Base-by-base conservation (phyloP, 768 basidiomycete species). In the Termitomyces eurrhizus region DNA sequence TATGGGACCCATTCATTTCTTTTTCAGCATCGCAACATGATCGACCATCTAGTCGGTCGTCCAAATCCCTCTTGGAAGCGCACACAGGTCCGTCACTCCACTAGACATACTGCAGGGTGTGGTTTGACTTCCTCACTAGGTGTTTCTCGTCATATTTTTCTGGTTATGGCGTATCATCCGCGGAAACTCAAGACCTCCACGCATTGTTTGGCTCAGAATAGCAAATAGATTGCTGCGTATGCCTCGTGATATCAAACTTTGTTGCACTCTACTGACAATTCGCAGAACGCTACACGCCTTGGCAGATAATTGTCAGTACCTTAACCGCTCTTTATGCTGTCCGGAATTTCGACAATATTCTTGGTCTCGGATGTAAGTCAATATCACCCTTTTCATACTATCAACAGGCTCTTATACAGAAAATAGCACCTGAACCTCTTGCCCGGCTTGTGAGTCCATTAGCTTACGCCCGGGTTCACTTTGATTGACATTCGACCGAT, bases 11-110 rank as follows among this genome's bases (percentile, higher is more conserved):
- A 54, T 51, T 56, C 57, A 29, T 48, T 60, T 62, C 57, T 46
- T 39, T 39, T 14, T 41, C 52, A 8, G 16, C 51, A 56, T 24
- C 37, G 26, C 54, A 71, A 46, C 64, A 98, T 98, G 95, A 92
- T 98, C 70, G 95, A 98, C 79, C 93, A 97, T 70, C 74, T 98
- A 42, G 74, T 93, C 5, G 95, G 95, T 52, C 85, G 89, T 26
- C 95, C 95, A 1, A 94, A 80, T 70, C 86, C 90, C 12, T 85
- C 87, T n/a, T 95, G 93, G 89, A 95, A 93, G 73, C 84, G 95
- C 45, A 75, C 88, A 2, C 94, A 93, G 78, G 92, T 89, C 56
- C 24, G 77, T 67, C 29, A 12, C 29, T 13, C 24, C 9, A 21
- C n/a, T 21, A 42, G 18, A 32, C 36, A 24, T 56, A 48, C 3